Evolutionary conservation across 2,329 filamentous ascomycete species (phyloP).

Genomic region (Amauroascus verrucosus): DNA sequence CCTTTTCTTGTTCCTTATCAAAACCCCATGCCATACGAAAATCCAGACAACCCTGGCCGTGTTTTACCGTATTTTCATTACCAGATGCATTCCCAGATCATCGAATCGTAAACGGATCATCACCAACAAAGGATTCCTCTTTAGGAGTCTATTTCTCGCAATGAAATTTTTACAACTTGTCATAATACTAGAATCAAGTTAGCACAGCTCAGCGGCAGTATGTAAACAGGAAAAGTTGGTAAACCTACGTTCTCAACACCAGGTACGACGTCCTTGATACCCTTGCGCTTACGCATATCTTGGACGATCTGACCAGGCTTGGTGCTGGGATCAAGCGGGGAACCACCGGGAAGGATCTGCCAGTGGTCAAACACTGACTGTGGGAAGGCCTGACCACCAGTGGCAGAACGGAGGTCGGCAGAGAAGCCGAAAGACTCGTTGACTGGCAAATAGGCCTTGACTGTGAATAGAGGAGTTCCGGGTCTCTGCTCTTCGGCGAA

Average conservation of each 20-base stretch:
- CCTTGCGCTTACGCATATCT: slow-evolving; percentile 97
- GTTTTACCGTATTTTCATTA: slow-evolving; percentile 9
- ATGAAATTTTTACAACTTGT: slow-evolving; percentile 74
- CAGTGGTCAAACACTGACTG: slow-evolving; percentile 99
- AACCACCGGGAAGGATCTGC: slow-evolving; percentile 91
- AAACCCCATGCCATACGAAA: slow-evolving; percentile 5
- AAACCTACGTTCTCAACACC: slow-evolving; percentile 86
- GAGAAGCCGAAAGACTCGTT: slow-evolving; percentile 99
- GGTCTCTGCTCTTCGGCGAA: slow-evolving; percentile 97
- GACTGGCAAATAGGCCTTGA: slow-evolving; percentile 95
- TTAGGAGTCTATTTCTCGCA: slow-evolving; percentile 16
- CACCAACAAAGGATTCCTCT: slow-evolving; percentile 11
- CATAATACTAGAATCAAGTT: slow-evolving; percentile 68
- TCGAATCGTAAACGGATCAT: slow-evolving; percentile 33
- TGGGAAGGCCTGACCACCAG: slow-evolving; percentile 96
- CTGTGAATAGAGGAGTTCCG: slow-evolving; percentile 97
- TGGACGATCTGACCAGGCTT: slow-evolving; percentile 75
- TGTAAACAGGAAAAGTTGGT: background rate
- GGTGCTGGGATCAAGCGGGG: slow-evolving; percentile 69
- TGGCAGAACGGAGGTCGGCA: slow-evolving; percentile 85
- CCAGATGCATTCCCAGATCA: slow-evolving; percentile 22
- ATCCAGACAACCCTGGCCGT: slow-evolving; percentile 7
- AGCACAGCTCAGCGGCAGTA: slow-evolving; percentile 19
- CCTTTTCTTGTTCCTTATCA: background rate
- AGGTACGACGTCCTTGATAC: slow-evolving; percentile 92